Evolutionary conservation across 441 rosid genomes (phyloP).

Genomic region (Capsella rubella): DNA sequence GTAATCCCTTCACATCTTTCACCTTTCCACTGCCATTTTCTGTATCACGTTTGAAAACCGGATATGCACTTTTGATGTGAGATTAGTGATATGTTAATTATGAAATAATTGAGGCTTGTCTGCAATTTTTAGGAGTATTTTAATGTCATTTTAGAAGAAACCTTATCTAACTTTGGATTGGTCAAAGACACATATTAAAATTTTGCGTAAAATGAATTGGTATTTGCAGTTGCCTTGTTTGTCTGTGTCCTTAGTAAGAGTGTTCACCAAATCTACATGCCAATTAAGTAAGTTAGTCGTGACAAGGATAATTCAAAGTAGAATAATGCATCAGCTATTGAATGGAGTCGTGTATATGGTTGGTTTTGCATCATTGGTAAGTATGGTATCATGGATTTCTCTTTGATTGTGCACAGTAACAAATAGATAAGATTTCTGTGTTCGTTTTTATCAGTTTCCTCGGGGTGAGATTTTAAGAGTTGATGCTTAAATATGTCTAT

Average conservation of each 20-base stretch:
- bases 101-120: neutral
- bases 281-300: neutral
- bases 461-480: slow-evolving; percentile 10
- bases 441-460: neutral
- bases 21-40: neutral
- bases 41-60: neutral
- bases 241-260: neutral
- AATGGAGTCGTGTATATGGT: neutral
- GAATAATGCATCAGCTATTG: neutral
- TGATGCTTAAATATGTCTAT: slow-evolving; percentile 11
- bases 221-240: slow-evolving; percentile 1
- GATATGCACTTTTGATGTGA: neutral
- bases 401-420: neutral
- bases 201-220: neutral
- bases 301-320: neutral
- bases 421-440: slow-evolving; percentile 1
- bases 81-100: neutral
- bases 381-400: neutral
- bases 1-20: slow-evolving; percentile 44
- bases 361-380: neutral
- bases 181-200: neutral
- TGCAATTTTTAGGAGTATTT: neutral
- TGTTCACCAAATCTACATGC: neutral
- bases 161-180: neutral
- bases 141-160: neutral